phyloP scores from a whole-genome alignment of 257 asterid species.

The Solanum boliviense region DNA sequence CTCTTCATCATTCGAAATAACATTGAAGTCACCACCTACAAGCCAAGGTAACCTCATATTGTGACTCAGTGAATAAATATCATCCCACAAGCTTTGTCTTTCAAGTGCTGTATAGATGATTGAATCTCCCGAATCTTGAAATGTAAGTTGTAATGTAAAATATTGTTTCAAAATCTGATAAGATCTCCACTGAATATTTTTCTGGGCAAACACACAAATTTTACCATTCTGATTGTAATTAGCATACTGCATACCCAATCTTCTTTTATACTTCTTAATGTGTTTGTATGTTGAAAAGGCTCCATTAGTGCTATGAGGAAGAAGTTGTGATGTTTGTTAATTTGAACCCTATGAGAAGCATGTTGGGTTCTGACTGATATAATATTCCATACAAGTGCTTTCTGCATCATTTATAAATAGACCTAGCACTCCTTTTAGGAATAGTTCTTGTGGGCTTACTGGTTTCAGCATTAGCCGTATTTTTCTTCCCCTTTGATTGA shows the following conservation, averaged over 20 bases:
- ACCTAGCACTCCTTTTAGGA: background rate
- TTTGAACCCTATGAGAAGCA: background rate
- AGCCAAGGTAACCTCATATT: too few relatives aligned
- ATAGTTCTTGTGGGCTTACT: background rate
- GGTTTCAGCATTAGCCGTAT: background rate
- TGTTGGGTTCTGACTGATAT: background rate
- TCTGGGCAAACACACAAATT: background rate
- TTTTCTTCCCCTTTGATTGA: background rate
- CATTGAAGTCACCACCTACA: too few relatives aligned
- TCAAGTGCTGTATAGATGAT: too few relatives aligned
- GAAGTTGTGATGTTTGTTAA: background rate
- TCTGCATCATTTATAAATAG: background rate
- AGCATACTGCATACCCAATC: background rate
- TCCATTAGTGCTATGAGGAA: background rate
- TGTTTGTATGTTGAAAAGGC: background rate
- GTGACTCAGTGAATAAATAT: too few relatives aligned
- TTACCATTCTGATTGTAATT: background rate
- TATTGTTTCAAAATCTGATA: background rate
- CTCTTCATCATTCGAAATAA: too few relatives aligned
- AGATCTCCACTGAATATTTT: background rate
- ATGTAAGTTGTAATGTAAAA: too few relatives aligned
- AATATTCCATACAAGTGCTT: background rate
- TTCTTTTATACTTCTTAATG: background rate
- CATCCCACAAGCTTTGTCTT: too few relatives aligned
- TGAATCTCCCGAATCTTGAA: too few relatives aligned